phyloP scores from a whole-genome alignment of 2,329 filamentous ascomycete genomes.

The Penicillium sp. region DNA sequence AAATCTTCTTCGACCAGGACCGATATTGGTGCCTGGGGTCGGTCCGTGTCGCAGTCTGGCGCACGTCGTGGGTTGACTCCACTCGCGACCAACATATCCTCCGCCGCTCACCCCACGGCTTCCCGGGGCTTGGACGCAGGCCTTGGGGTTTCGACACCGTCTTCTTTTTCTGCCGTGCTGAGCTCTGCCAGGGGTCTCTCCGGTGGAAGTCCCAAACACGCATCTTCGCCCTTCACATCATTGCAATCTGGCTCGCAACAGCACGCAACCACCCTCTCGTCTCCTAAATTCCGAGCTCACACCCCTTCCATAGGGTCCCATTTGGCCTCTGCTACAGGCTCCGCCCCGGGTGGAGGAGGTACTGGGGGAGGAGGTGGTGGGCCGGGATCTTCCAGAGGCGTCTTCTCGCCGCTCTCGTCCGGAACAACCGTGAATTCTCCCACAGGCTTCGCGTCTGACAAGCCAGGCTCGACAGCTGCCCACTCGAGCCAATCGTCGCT shows the following conservation, averaged over 20 bases:
- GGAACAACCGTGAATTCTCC: constrained; percentile 54
- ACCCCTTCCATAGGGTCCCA: constrained; percentile 54
- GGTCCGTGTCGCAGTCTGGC: constrained; percentile 53
- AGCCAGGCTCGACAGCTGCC: constrained; percentile 43
- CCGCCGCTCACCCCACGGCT: constrained; percentile 41
- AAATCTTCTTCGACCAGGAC: constrained; percentile 46
- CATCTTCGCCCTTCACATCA: constrained; percentile 54
- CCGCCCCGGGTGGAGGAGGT: constrained; percentile 51
- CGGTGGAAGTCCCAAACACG: constrained; percentile 54
- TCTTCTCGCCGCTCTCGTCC: constrained; percentile 59
- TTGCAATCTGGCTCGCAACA: constrained; percentile 56
- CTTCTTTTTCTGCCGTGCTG: constrained; percentile 54
- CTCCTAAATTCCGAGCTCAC: constrained; percentile 55
- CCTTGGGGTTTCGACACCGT: constrained; percentile 47
- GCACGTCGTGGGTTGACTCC: constrained; percentile 57
- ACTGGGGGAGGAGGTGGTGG: constrained; percentile 51
- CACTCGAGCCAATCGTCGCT: constrained; percentile 60
- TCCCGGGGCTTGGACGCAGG: constrained; percentile 42
- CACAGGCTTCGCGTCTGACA: constrained; percentile 51
- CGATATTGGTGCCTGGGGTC: constrained; percentile 57
- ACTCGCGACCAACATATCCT: constrained; percentile 53
- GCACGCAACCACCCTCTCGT: constrained; percentile 53
- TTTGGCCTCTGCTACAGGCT: constrained; percentile 55
- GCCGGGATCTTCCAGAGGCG: constrained; percentile 56
- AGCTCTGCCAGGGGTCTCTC: constrained; percentile 50